phyloP scores from a whole-genome alignment of 352 stramenopile species.

The Pythium rishiriense region DNA sequence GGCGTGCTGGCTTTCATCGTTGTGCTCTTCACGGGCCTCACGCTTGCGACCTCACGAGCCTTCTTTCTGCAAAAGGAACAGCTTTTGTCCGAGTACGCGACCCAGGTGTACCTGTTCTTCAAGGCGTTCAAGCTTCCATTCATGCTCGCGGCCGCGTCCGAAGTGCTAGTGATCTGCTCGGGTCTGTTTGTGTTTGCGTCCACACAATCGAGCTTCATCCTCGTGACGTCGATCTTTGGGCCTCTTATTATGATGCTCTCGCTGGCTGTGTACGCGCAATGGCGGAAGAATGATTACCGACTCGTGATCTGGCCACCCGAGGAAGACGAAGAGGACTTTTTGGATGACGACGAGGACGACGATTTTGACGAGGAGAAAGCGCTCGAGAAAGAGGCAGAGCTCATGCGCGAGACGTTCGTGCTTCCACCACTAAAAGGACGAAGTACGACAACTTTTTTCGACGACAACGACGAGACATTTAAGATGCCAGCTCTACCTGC shows the following conservation, averaged over 20 bases:
- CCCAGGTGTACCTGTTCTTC: slow-evolving; percentile 75
- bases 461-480: slow-evolving; percentile 63
- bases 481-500: slow-evolving; percentile 78
- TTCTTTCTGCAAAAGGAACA: slow-evolving; percentile 84
- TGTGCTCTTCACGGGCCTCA: slow-evolving; percentile 74
- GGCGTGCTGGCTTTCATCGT: slow-evolving; percentile 81
- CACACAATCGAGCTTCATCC: slow-evolving; percentile 74
- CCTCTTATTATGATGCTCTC: slow-evolving; percentile 79
- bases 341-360: slow-evolving; percentile 74
- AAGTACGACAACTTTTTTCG: slow-evolving; percentile 55
- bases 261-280: slow-evolving; percentile 73
- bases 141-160: slow-evolving; percentile 73
- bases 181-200: slow-evolving; percentile 81
- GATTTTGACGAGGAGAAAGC: slow-evolving; percentile 60
- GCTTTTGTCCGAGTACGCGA: slow-evolving; percentile 72
- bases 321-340: slow-evolving; percentile 76
- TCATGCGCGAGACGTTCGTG: slow-evolving; percentile 79
- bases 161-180: slow-evolving; percentile 82
- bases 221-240: slow-evolving; percentile 73
- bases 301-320: slow-evolving; percentile 82
- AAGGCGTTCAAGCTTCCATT: slow-evolving; percentile 66
- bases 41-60: slow-evolving; percentile 70
- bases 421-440: slow-evolving; percentile 70
- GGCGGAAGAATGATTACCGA: slow-evolving; percentile 81
- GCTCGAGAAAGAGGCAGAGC: slow-evolving; percentile 70